Percentiles rank a stretch among this genome's conserved stretches.
Evolutionary conservation across 352 stramenopile species (phyloP).

Genomic region (Pythium aquatile): DNA sequence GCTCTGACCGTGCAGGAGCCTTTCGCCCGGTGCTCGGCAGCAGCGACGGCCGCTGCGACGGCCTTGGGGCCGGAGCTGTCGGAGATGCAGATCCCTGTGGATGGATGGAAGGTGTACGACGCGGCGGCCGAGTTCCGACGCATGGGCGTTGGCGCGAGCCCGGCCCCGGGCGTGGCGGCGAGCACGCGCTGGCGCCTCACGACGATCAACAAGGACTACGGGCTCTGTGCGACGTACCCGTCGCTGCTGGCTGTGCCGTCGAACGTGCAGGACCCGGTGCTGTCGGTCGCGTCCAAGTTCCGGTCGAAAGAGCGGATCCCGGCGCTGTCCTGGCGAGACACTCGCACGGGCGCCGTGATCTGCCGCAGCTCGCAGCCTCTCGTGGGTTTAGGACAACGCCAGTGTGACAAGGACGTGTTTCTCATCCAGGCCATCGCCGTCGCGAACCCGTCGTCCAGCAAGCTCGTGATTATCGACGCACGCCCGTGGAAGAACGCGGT

Average conservation of each 20-base stretch:
- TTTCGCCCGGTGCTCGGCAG: slow-evolving; percentile 59
- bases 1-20: slow-evolving; percentile 42
- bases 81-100: slow-evolving; percentile 9
- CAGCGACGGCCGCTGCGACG: neutral
- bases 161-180: slow-evolving; percentile 13
- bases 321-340: slow-evolving; percentile 79
- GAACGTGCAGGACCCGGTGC: slow-evolving; percentile 58
- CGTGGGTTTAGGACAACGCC: slow-evolving; percentile 74
- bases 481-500: slow-evolving; percentile 89
- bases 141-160: slow-evolving; percentile 43
- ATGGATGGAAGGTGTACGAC: slow-evolving; percentile 76
- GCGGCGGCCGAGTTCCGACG: slow-evolving; percentile 64
- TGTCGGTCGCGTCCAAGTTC: slow-evolving; percentile 74
- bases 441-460: slow-evolving; percentile 71
- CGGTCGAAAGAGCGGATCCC: slow-evolving; percentile 83
- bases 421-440: slow-evolving; percentile 80
- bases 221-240: slow-evolving; percentile 77
- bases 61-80: neutral
- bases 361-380: slow-evolving; percentile 84
- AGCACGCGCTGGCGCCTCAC: slow-evolving; percentile 72
- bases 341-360: slow-evolving; percentile 69
- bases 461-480: slow-evolving; percentile 89
- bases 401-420: slow-evolving; percentile 84
- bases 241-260: slow-evolving; percentile 67
- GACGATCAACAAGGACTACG: slow-evolving; percentile 62